These are phyloP conservation scores for Colletotrichum sp. DNA, from an alignment of 2,329 filamentous ascomycete genomes.

Conservation along the genomic window DNA sequence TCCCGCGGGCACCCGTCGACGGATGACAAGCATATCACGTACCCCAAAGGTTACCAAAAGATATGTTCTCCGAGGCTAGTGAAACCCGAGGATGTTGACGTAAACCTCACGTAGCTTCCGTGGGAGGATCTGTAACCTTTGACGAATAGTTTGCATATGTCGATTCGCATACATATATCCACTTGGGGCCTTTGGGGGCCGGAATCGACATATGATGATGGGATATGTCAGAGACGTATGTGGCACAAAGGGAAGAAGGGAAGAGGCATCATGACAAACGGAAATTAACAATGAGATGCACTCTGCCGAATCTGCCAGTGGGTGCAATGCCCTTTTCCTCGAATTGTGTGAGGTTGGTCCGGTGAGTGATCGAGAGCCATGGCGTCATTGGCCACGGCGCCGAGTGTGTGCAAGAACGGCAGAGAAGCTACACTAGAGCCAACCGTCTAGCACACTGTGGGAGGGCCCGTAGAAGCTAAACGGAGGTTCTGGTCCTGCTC, in stretches of 20 bases:
- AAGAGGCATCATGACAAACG: neutral
- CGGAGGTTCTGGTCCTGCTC: constrained; percentile 9
- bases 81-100: neutral
- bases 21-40: neutral
- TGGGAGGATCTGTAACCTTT: neutral
- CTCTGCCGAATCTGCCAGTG: neutral
- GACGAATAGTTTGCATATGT: neutral
- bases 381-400: constrained; percentile 11
- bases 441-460: neutral
- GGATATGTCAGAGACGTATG: neutral
- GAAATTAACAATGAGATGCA: neutral
- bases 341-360: neutral
- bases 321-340: neutral
- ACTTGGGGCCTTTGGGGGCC: neutral
- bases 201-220: neutral
- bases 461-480: neutral
- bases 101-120: neutral
- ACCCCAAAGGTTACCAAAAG: neutral
- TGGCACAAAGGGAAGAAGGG: neutral
- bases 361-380: neutral
- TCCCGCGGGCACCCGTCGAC: neutral
- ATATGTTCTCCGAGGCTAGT: neutral
- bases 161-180: neutral
- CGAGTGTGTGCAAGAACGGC: neutral
- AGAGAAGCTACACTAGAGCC: neutral